Base-by-base conservation (phyloP, 2,329 filamentous ascomycete species). In the Pestalotiopsis fici region DNA sequence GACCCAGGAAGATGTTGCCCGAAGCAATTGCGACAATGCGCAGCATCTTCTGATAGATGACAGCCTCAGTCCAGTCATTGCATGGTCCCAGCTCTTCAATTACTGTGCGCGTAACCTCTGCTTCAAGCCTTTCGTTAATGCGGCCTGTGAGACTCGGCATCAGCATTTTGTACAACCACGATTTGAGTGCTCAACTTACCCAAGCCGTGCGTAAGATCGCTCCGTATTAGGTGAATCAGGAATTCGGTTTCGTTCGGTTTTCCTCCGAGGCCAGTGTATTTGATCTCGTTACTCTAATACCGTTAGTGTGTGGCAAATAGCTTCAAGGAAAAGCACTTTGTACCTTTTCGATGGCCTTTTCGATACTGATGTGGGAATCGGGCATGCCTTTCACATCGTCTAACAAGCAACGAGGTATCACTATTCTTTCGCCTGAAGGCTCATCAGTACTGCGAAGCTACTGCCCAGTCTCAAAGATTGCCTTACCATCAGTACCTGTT, bases 1-100 rank as follows among this genome's bases (percentile, higher is more conserved):
- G 74, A 6, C 84, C 84, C 35, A 86, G 77, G 63, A 86, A 86
- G 23, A 86, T 74, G 13, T 81, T 77, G 3, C 84, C 84, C 0
- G 82, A 84, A 0, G 82, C 78, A 67, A 80, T 81, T 60, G 81
- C 83, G 1, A 87, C 80, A 47, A 86, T 80, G 21, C 82, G 80
- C 2, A 85, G 76, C 3, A 86, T 71, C 11, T 75, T 78, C 11
- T 75, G 68, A 73, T 82, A 78, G 43, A 83, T 78, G 21, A 78
- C 78, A 57, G 83, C 74, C 1, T 77, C 65, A 0, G 77, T 82
- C 82, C 82, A 86, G 54, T 81, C 79, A n/a, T 74, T 68, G 56
- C 76, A 78, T 0, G 74, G 72, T 0, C 79, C 78, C 2, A 85
- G 67, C 64, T 80, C 78, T 2, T 73, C 70, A 0, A 65, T 66